These are phyloP conservation scores for Coriolopsis trogii DNA, from an alignment of 1,284 basidiomycete genomes.

Conservation along the genomic window DNA sequence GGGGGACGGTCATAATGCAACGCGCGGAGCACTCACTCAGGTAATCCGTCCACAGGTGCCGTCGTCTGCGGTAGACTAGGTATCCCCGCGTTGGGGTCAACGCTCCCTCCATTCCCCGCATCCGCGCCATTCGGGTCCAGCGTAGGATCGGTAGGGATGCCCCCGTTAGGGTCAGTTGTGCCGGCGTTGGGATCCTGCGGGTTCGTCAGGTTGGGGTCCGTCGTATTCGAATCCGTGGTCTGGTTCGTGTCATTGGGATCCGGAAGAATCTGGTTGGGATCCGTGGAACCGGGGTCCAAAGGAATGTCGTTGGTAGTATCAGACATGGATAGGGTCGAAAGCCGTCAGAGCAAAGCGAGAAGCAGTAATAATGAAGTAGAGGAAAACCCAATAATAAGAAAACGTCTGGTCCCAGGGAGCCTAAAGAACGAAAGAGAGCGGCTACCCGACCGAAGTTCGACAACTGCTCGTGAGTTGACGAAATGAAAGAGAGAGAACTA, in stretches of 20 bases:
- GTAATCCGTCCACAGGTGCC: neutral
- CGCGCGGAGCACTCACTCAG: conserved; percentile 1
- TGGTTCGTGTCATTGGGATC: conserved; percentile 2
- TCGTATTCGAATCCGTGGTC: neutral
- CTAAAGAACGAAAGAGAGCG: conserved; percentile 1
- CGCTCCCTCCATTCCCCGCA: neutral
- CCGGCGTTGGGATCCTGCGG: neutral
- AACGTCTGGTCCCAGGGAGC: conserved; percentile 5
- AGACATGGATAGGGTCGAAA: conserved; percentile 14
- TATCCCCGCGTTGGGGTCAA: neutral
- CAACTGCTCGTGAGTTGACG: neutral
- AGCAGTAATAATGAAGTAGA: too few relatives aligned
- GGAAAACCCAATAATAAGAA: neutral
- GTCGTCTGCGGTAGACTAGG: conserved; percentile 1
- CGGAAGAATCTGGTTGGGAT: neutral
- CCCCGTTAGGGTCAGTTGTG: neutral
- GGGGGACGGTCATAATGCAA: neutral
- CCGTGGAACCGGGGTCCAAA: conserved; percentile 8
- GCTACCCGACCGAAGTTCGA: conserved; percentile 5
- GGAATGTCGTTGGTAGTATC: conserved; percentile 11
- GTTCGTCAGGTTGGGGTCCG: neutral
- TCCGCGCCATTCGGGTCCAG: neutral
- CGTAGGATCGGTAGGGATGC: neutral
- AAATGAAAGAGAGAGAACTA: neutral
- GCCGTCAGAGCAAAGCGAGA: conserved; percentile 2